Evolutionary conservation across 75 land plant species (phyloP), one percentile per base, ranked within the genome.

Genomic region (Cupressus sempervirens): DNA sequence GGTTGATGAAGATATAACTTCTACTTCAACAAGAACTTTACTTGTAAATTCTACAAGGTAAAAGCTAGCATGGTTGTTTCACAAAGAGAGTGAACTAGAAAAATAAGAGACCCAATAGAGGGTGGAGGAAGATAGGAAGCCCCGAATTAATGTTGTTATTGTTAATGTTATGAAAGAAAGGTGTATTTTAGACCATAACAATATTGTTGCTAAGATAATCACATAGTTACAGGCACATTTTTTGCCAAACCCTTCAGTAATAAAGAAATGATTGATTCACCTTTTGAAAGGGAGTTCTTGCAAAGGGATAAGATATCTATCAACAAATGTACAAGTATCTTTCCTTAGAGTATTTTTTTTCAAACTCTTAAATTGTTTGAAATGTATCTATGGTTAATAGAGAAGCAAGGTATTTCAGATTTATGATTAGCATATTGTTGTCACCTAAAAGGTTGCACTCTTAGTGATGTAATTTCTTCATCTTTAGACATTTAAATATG

Each of bases 91-190:
- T 30, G 99, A 97, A 85, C 97, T 98, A 29, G 99, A 97, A 85
- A 97, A 97, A 83, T 95, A 93, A 88, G 99, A 97, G 84, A 97
- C 99, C 8, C 91, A 98, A n/a, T 98, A 96, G 76, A 97, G 91
- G 85, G 99, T 97, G 68, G 98, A 97, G 88, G 99, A 97, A 84
- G 99, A 97, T 84, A 89, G 99, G 86, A 97, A 97, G 82, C 99
- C 99, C 5, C 99, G 96, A 88, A 96, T 97, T 72, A 98, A 97
- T 81, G 99, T 98, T 76, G 99, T 98, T 12, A 97, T 97, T 56
- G 99, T 97, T 36, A 92, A 98, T 85, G 94, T 97, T 74, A 97
- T 97, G 99, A 97, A 97, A 83, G 91, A 98, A 16, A 93, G 99
- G 85, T 84, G 92, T 40, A 90, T 94, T 1, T 77, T 97, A 38